phyloP scores from a whole-genome alignment of 768 basidiomycete genomes.

The Hysterangium stoloniferum region DNA sequence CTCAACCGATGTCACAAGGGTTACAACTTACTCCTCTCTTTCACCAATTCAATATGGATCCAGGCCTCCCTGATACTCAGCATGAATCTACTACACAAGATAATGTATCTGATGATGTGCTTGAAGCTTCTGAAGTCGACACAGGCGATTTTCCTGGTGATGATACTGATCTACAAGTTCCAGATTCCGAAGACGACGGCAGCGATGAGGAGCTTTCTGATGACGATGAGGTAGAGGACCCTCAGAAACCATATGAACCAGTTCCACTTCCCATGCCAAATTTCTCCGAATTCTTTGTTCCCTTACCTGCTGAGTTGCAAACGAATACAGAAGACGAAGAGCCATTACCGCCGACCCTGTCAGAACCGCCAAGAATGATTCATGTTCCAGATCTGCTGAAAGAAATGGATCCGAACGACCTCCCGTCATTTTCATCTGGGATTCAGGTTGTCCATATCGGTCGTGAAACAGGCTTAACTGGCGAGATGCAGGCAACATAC shows the following conservation, averaged over 20 bases:
- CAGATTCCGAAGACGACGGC: background rate
- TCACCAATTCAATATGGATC: too few relatives aligned
- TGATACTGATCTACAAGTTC: background rate
- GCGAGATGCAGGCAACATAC: conserved; percentile 9
- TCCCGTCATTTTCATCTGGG: background rate
- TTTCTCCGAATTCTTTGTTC: background rate
- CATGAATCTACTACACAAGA: too few relatives aligned
- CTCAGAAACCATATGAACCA: background rate
- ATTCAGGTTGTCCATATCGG: conserved; percentile 3
- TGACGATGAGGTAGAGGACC: background rate
- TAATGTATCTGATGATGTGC: background rate
- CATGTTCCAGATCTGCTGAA: conserved; percentile 8
- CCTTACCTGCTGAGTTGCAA: conserved; percentile 2
- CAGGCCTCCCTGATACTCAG: too few relatives aligned
- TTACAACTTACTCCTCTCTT: too few relatives aligned
- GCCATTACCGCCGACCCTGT: background rate
- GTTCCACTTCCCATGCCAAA: conserved; percentile 8
- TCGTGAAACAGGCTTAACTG: conserved; percentile 4
- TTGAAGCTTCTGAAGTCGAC: background rate
- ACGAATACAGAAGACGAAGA: background rate
- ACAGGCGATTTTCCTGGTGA: background rate
- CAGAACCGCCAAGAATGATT: conserved; percentile 2
- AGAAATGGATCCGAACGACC: background rate
- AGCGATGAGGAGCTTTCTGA: background rate
- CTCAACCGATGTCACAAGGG: too few relatives aligned